Percentiles rank a stretch among this genome's conserved stretches.
These are phyloP conservation scores for Arabidopsis hybrid DNA, from an alignment of 441 rosid species.

Conservation along the genomic window DNA sequence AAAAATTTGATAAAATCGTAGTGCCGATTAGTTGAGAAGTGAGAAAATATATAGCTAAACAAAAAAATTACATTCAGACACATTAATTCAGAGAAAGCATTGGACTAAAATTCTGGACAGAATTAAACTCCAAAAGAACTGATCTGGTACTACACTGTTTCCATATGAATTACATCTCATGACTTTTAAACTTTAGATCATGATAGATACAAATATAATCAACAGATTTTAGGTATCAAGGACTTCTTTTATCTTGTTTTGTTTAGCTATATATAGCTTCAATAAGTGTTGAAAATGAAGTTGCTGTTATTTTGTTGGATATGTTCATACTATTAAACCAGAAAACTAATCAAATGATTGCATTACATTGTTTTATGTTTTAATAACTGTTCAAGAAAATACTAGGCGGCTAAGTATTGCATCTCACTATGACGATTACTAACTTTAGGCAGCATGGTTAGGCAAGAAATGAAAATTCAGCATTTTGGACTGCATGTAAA, in stretches of 20 bases:
- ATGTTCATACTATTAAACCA: conserved; percentile 9
- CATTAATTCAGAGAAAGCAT: too few relatives aligned
- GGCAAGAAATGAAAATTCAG: neutral
- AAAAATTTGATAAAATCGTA: conserved; percentile 5
- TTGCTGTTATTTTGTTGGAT: neutral
- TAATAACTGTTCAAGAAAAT: neutral
- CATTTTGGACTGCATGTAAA: neutral
- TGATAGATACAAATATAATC: neutral
- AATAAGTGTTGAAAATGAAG: conserved; percentile 11
- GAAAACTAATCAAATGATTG: neutral
- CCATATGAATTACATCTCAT: neutral
- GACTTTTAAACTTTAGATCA: neutral
- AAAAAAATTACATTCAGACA: too few relatives aligned
- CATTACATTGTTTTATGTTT: neutral
- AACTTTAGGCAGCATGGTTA: too few relatives aligned
- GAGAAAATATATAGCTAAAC: too few relatives aligned
- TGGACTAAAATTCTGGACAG: too few relatives aligned
- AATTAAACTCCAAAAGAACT: too few relatives aligned
- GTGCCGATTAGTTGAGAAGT: conserved; percentile 2
- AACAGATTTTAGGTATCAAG: neutral
- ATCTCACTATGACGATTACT: neutral
- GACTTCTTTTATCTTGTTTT: neutral
- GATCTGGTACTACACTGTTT: neutral
- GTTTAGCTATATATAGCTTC: conserved; percentile 33
- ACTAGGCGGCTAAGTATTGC: neutral